Base-by-base conservation (phyloP, 2,329 filamentous ascomycete genomes). In the Aureobasidium sp. region DNA sequence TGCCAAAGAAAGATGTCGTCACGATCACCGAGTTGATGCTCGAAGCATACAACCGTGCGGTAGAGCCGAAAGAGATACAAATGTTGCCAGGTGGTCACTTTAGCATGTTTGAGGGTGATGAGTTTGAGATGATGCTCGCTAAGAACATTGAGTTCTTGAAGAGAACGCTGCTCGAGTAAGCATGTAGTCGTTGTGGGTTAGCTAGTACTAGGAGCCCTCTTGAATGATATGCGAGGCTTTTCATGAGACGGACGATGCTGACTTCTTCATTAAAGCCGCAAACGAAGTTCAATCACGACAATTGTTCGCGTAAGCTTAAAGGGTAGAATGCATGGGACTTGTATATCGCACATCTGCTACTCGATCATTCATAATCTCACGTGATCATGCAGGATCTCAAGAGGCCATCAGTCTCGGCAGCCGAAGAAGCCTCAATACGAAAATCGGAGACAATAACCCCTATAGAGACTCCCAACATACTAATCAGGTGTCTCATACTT, bases 51-150 rank as follows among this genome's bases (percentile, higher is more conserved):
- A 64, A 66, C n/a, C 67, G 69, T 7, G 76, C 75, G 1, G 61
- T 65, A 33, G 75, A 77, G 65, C 75, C 74, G 19, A 78, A 78
- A 65, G 66, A 74, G 60, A 66, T 78, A 52, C 66, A 71, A 14
- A 65, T 74, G 22, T 57, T 77, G 27, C 67, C 70, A 9, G 70
- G 72, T n/a, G 75, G 72, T 3, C 76, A 77, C 68, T 77, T 77
- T 65, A 75, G 75, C 62, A 69, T 63, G 12, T 77, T 75, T 44
- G 59, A 50, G 4, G 68, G 67, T 14, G 19, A 45, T 4, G 64
- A 65, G 59, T 67, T 71, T 53, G 73, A 73, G 62, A 65, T 66
- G 37, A 74, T 73, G 61, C 66, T 71, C 48, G 64, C 60, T 8
- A 65, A 56, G 17, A 72, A 76, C 66, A 64, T 68, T 15, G 69